These are phyloP conservation scores for Paecilomyces formosus DNA, from an alignment of 2,329 filamentous ascomycete species.

Conservation along the genomic window DNA sequence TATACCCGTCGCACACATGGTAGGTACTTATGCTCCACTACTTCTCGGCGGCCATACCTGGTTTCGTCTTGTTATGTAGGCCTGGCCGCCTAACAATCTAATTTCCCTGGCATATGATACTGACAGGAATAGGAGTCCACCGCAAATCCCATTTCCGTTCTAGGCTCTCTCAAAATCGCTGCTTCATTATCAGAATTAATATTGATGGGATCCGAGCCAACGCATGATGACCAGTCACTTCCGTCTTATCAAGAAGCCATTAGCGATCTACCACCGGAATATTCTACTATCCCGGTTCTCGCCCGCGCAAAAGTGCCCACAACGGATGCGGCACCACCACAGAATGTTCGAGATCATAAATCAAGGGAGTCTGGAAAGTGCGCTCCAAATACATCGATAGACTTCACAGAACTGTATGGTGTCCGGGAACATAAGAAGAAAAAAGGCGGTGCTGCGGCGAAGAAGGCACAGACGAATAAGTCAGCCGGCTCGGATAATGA, in stretches of 20 bases:
- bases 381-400: slow-evolving; percentile 10
- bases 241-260: slow-evolving; percentile 26
- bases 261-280: slow-evolving; percentile 26
- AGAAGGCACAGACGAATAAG: slow-evolving; percentile 3
- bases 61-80: background rate
- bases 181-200: slow-evolving; percentile 4
- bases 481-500: slow-evolving; percentile 19
- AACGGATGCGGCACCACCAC: slow-evolving; percentile 6
- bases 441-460: slow-evolving; percentile 20
- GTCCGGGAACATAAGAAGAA: slow-evolving; percentile 24
- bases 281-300: slow-evolving; percentile 18
- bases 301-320: slow-evolving; percentile 14
- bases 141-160: background rate
- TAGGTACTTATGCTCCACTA: background rate
- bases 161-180: slow-evolving; percentile 2
- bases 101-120: background rate
- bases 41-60: background rate
- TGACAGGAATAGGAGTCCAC: background rate
- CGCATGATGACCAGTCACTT: slow-evolving; percentile 16
- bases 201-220: slow-evolving; percentile 5
- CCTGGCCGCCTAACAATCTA: background rate
- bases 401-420: slow-evolving; percentile 16
- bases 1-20: background rate
- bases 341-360: slow-evolving; percentile 1
- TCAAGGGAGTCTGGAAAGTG: slow-evolving; percentile 6